Evolutionary conservation across 2,329 filamentous ascomycete species (phyloP).

Genomic region (Fusarium haematococcum): DNA sequence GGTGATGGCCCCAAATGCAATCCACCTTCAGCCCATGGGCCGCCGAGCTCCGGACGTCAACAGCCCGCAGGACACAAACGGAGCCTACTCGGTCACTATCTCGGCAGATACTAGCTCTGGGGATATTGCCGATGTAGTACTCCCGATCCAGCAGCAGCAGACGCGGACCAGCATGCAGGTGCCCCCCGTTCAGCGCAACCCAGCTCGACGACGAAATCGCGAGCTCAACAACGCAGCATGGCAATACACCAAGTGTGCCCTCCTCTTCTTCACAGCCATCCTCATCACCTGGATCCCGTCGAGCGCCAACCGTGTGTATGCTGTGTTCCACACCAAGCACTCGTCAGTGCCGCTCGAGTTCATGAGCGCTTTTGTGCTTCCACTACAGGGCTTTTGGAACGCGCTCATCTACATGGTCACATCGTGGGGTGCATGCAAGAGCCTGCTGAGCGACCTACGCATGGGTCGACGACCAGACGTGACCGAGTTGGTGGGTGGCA

Average conservation of each 20-base stretch:
- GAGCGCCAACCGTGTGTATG: constrained; percentile 81
- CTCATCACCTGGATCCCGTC: constrained; percentile 83
- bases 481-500: constrained; percentile 50
- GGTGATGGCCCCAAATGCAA: constrained; percentile 32
- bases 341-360: constrained; percentile 72
- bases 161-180: constrained; percentile 16
- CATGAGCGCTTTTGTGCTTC: constrained; percentile 79
- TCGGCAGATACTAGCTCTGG: constrained; percentile 50
- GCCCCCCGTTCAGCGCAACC: constrained; percentile 37
- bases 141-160: constrained; percentile 43
- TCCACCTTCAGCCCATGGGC: constrained; percentile 42
- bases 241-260: constrained; percentile 77
- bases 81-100: constrained; percentile 65
- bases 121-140: constrained; percentile 39
- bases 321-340: constrained; percentile 67
- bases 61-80: constrained; percentile 27
- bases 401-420: constrained; percentile 80
- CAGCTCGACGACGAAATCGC: constrained; percentile 54
- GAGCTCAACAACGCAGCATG: constrained; percentile 73
- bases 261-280: constrained; percentile 78
- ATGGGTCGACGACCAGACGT: constrained; percentile 45
- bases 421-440: constrained; percentile 72
- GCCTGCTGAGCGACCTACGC: constrained; percentile 55
- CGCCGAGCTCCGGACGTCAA: constrained; percentile 28
- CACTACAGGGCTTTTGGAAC: constrained; percentile 89